phyloP scores from a whole-genome alignment of 805 yeast species.

The Pichia scutulata region DNA sequence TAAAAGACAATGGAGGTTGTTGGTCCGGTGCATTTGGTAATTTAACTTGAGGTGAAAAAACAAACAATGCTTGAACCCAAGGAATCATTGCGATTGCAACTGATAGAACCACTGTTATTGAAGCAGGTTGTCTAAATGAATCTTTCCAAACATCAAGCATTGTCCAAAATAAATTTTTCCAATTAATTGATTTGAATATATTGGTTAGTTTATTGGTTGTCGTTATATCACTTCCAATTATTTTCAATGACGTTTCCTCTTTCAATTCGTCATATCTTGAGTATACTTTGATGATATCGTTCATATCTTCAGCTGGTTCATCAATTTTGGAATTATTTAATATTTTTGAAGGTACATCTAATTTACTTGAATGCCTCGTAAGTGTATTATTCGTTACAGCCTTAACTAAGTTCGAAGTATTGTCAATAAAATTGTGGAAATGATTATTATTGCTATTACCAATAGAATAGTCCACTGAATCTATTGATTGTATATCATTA shows the following conservation, averaged over 20 bases:
- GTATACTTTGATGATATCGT: conserved; percentile 44
- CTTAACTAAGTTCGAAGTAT: background rate
- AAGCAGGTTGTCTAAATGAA: conserved; percentile 63
- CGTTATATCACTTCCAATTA: background rate
- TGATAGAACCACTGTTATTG: conserved; percentile 59
- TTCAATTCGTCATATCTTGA: conserved; percentile 35
- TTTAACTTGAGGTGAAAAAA: conserved; percentile 35
- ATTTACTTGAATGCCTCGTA: background rate
- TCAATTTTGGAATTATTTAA: conserved; percentile 15
- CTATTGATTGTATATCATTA: background rate
- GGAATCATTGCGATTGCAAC: conserved; percentile 76
- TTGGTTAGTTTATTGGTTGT: background rate
- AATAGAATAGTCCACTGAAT: background rate
- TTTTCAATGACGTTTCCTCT: background rate
- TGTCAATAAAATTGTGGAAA: background rate
- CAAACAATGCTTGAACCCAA: conserved; percentile 69
- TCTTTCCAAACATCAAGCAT: conserved; percentile 18
- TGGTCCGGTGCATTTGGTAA: conserved; percentile 78
- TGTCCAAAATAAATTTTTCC: conserved; percentile 4
- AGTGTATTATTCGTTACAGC: background rate
- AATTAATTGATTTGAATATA: conserved; percentile 5
- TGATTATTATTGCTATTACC: background rate
- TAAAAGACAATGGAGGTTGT: conserved; percentile 72
- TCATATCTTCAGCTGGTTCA: conserved; percentile 29
- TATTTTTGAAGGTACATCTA: conserved; percentile 13